Evolutionary conservation across 257 asterid genomes (phyloP), one percentile per base, ranked within the genome.

Genomic region (Ehretia macrophylla): DNA sequence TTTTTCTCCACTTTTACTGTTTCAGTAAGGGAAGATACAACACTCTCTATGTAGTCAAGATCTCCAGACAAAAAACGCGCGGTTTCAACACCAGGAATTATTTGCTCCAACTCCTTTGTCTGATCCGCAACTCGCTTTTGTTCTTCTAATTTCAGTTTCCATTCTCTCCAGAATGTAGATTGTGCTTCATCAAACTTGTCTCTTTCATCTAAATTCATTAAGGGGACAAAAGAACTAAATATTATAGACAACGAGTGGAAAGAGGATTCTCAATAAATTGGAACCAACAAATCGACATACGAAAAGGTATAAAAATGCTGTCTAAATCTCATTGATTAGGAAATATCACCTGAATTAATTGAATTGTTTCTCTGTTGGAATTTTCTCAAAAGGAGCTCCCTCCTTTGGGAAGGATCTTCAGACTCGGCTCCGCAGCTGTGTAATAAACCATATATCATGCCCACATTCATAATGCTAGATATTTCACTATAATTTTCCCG

Each of bases 141-240:
- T 55, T 89, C 95, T 77, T 93, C 96, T 59, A 93, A 64, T 82
- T 89, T 93, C 66, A 77, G 63, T 81, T 89, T 89, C 99, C 99
- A 93, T 70, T 89, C 97, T 59, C 83, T 89, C 99, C 99, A 93
- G 72, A 86, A 93, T 67, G 97, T 82, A 44, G 99, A 89, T 56
- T 89, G 99, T 58, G 96, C 85, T 77, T 79, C 81, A 50, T 85
- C 95, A 53, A 88, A 79, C 58, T 73, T 81, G 62, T 74, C 83
- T 77, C 82, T 77, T 73, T 84, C 96, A 66, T 86, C 99, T 88
- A 81, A 68, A 71, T 72, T 60, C 49, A 66, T 56, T 14, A 14
- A 35, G 51, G 22, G 49, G 22, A 40, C 54, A 46, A 61, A 56
- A 68, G 39, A 76, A 71, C 23, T 46, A 17, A 44, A 66, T 55